These are phyloP conservation scores for Exutisphaerella laricina DNA, from an alignment of 2,329 filamentous ascomycete species.

Conservation along the genomic window DNA sequence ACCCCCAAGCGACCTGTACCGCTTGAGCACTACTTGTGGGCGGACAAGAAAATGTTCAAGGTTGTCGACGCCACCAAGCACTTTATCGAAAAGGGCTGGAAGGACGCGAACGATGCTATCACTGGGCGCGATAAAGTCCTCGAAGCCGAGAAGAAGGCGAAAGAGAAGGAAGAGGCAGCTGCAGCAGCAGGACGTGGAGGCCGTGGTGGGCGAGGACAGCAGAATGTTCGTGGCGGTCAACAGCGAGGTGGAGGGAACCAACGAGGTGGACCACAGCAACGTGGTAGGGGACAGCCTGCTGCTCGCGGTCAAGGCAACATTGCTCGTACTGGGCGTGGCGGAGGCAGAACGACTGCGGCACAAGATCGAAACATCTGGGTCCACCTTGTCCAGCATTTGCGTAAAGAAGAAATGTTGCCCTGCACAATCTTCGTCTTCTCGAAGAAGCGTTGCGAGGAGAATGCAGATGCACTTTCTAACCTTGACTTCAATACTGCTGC, in stretches of 20 bases:
- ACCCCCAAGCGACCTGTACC: conserved; percentile 93
- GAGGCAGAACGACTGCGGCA: conserved; percentile 79
- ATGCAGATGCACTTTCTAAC: conserved; percentile 89
- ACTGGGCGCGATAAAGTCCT: conserved; percentile 75
- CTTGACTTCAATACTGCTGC: conserved; percentile 89
- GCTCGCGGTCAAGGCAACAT: conserved; percentile 71
- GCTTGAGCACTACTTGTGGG: conserved; percentile 94
- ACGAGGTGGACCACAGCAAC: conserved; percentile 46
- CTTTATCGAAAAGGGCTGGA: conserved; percentile 91
- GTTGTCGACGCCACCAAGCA: conserved; percentile 91
- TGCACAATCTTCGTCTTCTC: conserved; percentile 98
- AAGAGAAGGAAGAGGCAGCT: conserved; percentile 44
- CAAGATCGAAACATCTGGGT: conserved; percentile 98
- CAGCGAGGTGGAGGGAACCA: conserved; percentile 42
- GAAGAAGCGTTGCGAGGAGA: conserved; percentile 95
- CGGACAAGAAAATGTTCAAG: conserved; percentile 84
- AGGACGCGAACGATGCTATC: conserved; percentile 77
- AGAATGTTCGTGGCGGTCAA: conserved; percentile 49
- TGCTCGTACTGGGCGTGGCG: conserved; percentile 77
- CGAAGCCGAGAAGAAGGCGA: conserved; percentile 41
- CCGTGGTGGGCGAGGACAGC: conserved; percentile 47
- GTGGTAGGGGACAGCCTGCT: conserved; percentile 51
- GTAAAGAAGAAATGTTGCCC: conserved; percentile 79
- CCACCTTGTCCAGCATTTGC: conserved; percentile 84
- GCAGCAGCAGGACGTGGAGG: conserved; percentile 50